Evolutionary conservation across 2,329 filamentous ascomycete genomes (phyloP), one percentile per base, ranked within the genome.

Genomic region (Penicillium sp.): DNA sequence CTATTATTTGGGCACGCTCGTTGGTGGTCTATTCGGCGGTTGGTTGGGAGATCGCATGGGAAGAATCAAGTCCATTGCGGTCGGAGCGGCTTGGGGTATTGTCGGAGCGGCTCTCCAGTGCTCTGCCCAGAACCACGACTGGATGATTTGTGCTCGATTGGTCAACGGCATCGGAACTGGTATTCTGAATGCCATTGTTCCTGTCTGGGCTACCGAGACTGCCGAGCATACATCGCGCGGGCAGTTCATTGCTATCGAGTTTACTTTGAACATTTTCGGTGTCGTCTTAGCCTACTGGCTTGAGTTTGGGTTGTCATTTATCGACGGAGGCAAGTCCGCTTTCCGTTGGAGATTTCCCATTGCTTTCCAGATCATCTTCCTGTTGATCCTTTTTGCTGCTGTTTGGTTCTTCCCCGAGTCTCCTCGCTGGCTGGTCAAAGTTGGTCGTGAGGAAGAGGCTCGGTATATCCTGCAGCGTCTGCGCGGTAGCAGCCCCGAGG

Each of bases 391-490:
- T 0, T 71, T 86, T 44, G 60, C 54, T 0, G 61, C 73, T 2
- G 76, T 85, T 24, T 82, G 80, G 77, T 80, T 85, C 67, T 82
- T 87, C 63, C 85, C 84, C 0, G 85, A 88, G 53, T 84, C 81
- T 0, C 84, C 67, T 11, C 60, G 67, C 32, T 70, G 67, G 67
- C 75, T 87, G 0, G 76, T 80, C 52, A 86, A 86, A 53, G 78
- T 77, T 5, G 83, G 81, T 0, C 77, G 83, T 0, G 74, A 83
- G 28, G 77, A 86, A 0, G 85, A 88, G 62, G 84, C 83, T 0
- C 77, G 77, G 9, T 85, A 80, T 51, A 78, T 89, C 38, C 73
- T 89, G 0, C 72, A 73, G 1, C 74, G 82, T 10, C 74, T 88
- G 0, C 80, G 85, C 32, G 85, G 85, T 1, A 74, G 72, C 14